These are phyloP conservation scores for Saccharata proteae DNA, from an alignment of 2,329 filamentous ascomycete species.

Conservation along the genomic window DNA sequence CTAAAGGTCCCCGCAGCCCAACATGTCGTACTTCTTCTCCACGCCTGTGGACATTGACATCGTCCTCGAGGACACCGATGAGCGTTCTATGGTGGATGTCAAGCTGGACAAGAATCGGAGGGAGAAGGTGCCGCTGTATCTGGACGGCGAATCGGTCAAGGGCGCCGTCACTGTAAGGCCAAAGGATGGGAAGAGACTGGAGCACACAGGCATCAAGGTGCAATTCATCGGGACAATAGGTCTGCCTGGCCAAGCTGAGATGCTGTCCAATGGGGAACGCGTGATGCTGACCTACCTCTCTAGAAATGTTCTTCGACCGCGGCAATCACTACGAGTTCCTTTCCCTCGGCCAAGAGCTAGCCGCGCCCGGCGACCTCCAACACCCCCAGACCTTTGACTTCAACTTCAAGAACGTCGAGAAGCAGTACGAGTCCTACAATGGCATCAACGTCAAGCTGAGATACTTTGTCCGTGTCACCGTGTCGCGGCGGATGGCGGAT, in stretches of 20 bases:
- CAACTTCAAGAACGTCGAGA: slow-evolving; percentile 99
- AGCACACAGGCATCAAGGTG: slow-evolving; percentile 98
- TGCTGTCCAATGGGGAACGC: not conserved
- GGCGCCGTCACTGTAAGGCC: slow-evolving; percentile 88
- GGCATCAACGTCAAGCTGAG: slow-evolving; percentile 99
- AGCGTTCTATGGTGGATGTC: slow-evolving; percentile 89
- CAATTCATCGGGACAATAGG: slow-evolving; percentile 99
- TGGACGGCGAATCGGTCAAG: slow-evolving; percentile 97
- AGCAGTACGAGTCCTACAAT: slow-evolving; percentile 99
- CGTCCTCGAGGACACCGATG: slow-evolving; percentile 88
- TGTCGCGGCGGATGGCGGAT: slow-evolving; percentile 92
- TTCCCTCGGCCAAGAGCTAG: slow-evolving; percentile 90
- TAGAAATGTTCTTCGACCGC: slow-evolving; percentile 99
- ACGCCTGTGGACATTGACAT: slow-evolving; percentile 98
- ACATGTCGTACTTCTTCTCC: slow-evolving; percentile 88
- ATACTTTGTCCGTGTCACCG: slow-evolving; percentile 95
- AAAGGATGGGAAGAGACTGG: slow-evolving; percentile 94
- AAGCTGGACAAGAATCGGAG: slow-evolving; percentile 97
- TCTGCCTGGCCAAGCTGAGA: slow-evolving; percentile 25
- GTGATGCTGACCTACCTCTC: not conserved
- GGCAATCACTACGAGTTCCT: slow-evolving; percentile 99
- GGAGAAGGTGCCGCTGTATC: slow-evolving; percentile 92
- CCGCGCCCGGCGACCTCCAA: slow-evolving; percentile 91
- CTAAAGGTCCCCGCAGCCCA: slow-evolving; percentile 1
- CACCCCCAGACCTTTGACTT: slow-evolving; percentile 98